Evolutionary conservation across 176 grass and related monocot species (phyloP).

Genomic region (Zizania latifolia): DNA sequence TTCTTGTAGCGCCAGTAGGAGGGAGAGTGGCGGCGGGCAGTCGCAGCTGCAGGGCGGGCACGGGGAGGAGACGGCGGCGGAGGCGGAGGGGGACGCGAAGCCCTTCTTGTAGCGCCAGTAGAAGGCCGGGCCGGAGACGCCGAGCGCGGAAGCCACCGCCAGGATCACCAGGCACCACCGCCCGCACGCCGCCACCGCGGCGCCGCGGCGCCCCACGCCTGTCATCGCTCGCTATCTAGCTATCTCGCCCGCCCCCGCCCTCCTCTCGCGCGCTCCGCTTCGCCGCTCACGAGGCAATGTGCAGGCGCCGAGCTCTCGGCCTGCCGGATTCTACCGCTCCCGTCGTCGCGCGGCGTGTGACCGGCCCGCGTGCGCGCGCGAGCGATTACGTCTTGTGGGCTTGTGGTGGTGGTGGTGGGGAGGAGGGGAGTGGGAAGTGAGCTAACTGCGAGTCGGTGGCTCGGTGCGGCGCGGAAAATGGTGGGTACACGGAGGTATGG

Average conservation of each 20-base stretch:
- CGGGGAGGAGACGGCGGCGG: not conserved
- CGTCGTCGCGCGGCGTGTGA: not conserved
- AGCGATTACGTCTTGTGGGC: not conserved
- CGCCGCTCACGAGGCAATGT: not conserved
- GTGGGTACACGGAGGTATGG: not conserved
- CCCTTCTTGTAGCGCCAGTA: conserved; percentile 93
- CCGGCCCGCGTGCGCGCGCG: not conserved
- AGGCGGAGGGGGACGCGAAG: conserved; percentile 35
- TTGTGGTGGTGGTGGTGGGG: not conserved
- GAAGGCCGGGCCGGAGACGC: conserved; percentile 85
- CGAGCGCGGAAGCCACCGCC: conserved; percentile 88
- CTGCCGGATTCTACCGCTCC: not conserved
- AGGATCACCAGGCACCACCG: conserved; percentile 83
- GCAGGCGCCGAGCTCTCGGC: not conserved
- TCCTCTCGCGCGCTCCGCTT: not conserved
- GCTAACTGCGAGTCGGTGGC: conserved; percentile 9
- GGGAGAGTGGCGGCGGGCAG: conserved; percentile 80
- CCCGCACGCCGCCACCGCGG: conserved; percentile 54
- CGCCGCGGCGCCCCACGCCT: conserved; percentile 30
- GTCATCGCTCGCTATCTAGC: too few relatives aligned
- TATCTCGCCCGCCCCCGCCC: too few relatives aligned
- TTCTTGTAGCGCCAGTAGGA: too few relatives aligned
- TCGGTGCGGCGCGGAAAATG: conserved; percentile 1
- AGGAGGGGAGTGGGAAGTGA: conserved; percentile 26
- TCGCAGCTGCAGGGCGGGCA: conserved; percentile 82